phyloP scores from a whole-genome alignment of 345 rosid species.

The Arabis hirsuta region DNA sequence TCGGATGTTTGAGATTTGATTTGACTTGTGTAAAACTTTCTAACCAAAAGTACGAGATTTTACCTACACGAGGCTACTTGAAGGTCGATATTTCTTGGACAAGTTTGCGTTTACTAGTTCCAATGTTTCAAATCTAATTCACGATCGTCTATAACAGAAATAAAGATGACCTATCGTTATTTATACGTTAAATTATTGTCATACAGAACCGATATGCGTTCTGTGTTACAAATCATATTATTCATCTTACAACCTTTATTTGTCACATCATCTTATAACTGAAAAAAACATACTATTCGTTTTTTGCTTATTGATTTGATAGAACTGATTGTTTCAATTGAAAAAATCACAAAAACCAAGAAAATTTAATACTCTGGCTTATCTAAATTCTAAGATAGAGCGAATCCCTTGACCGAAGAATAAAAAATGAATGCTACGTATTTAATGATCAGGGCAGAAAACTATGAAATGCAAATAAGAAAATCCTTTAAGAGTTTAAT shows the following conservation, averaged over 20 bases:
- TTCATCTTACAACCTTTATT: too few relatives aligned
- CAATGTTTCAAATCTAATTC: conserved; percentile 3
- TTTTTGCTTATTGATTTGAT: neutral
- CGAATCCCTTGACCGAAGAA: conserved; percentile 20
- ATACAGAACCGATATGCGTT: neutral
- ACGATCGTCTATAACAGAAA: neutral
- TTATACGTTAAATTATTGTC: neutral
- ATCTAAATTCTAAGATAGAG: conserved; percentile 2
- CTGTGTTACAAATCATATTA: neutral
- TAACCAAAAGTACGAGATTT: conserved; percentile 3
- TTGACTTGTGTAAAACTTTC: conserved; percentile 36
- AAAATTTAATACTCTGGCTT: neutral
- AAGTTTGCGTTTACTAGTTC: neutral
- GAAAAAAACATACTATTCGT: neutral
- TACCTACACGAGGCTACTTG: conserved; percentile 5
- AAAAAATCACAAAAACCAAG: conserved; percentile 21
- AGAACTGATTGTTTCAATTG: neutral
- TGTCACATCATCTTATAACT: too few relatives aligned
- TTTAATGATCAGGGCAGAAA: neutral
- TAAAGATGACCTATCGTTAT: neutral
- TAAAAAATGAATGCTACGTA: neutral
- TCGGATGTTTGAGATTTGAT: conserved; percentile 33
- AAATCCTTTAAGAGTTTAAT: too few relatives aligned
- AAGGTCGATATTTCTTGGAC: neutral
- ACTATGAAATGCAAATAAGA: neutral